Evolutionary conservation across 1,139 yeast genomes (phyloP).

Genomic region (Diutina catenulata): DNA sequence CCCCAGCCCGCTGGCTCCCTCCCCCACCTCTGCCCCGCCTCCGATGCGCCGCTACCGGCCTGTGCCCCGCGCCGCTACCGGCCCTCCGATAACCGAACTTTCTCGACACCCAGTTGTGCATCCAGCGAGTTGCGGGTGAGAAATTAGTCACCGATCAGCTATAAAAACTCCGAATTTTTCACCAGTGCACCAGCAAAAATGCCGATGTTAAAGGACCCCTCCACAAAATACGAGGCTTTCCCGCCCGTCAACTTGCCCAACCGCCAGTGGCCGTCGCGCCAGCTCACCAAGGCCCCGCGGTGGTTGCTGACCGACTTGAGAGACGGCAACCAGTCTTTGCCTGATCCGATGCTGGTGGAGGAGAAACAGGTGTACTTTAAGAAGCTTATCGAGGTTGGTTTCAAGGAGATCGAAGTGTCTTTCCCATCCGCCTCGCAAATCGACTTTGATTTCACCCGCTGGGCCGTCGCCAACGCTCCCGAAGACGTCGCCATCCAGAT

Average conservation of each 20-base stretch:
- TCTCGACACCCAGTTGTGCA: too few relatives aligned
- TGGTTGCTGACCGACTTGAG: slow-evolving; percentile 5
- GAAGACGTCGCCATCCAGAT: slow-evolving; percentile 4
- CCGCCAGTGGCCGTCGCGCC: slow-evolving; percentile 5
- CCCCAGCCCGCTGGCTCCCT: too few relatives aligned
- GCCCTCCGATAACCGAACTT: too few relatives aligned
- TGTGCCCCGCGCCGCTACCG: too few relatives aligned
- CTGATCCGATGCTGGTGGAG: slow-evolving; percentile 5
- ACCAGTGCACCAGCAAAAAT: not conserved
- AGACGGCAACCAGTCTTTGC: slow-evolving; percentile 5
- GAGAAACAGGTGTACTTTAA: slow-evolving; percentile 5
- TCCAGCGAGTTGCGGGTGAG: too few relatives aligned
- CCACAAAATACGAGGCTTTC: slow-evolving; percentile 3
- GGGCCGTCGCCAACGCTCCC: slow-evolving; percentile 3
- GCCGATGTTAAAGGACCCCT: slow-evolving; percentile 5
- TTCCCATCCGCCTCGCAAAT: slow-evolving; percentile 3
- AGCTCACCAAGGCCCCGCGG: slow-evolving; percentile 3
- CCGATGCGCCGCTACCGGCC: too few relatives aligned
- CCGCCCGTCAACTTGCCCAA: slow-evolving; percentile 4
- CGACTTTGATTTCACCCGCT: slow-evolving; percentile 5
- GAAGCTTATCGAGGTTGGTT: slow-evolving; percentile 5
- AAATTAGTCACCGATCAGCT: too few relatives aligned
- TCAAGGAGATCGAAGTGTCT: slow-evolving; percentile 5
- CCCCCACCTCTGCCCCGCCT: too few relatives aligned
- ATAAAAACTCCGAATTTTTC: too few relatives aligned